These are phyloP conservation scores for Lentinula aciculospora DNA, from an alignment of 768 basidiomycete genomes.

Conservation along the genomic window DNA sequence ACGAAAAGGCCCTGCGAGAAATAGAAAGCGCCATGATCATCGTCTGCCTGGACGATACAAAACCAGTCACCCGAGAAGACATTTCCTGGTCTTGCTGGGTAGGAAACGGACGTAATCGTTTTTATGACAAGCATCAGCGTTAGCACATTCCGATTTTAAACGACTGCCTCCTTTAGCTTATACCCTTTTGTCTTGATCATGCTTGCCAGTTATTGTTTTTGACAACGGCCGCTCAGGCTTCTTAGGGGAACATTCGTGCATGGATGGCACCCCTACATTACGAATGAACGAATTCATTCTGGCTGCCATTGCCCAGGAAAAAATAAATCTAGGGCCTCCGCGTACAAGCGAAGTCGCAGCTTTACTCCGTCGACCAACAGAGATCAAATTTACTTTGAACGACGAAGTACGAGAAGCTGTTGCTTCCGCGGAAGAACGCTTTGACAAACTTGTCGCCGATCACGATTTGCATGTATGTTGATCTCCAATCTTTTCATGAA, in stretches of 20 bases:
- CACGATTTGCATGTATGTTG: conserved; percentile 73
- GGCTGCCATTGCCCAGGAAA: conserved; percentile 64
- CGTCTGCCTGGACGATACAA: conserved; percentile 78
- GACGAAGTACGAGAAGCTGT: conserved; percentile 46
- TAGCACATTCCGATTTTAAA: conserved; percentile 20
- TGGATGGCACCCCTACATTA: conserved; percentile 94
- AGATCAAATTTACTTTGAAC: conserved; percentile 70
- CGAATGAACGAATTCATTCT: conserved; percentile 94
- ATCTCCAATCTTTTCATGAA: background rate
- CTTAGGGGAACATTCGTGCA: conserved; percentile 80
- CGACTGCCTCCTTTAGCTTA: background rate
- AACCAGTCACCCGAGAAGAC: conserved; percentile 77
- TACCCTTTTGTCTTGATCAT: background rate
- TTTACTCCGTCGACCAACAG: conserved; percentile 51
- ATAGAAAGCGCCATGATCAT: conserved; percentile 91
- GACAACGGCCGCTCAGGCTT: conserved; percentile 95
- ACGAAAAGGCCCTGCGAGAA: conserved; percentile 61
- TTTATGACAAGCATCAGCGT: conserved; percentile 97
- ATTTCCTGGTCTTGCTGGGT: conserved; percentile 83
- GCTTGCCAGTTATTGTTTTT: conserved; percentile 81
- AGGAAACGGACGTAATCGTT: conserved; percentile 86
- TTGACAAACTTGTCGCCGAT: conserved; percentile 66
- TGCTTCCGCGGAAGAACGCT: conserved; percentile 53
- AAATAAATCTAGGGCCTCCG: conserved; percentile 68
- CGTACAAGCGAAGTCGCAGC: conserved; percentile 23